These are phyloP conservation scores for Yamadazyma laniorum DNA, from an alignment of 805 yeast species.

Conservation along the genomic window DNA sequence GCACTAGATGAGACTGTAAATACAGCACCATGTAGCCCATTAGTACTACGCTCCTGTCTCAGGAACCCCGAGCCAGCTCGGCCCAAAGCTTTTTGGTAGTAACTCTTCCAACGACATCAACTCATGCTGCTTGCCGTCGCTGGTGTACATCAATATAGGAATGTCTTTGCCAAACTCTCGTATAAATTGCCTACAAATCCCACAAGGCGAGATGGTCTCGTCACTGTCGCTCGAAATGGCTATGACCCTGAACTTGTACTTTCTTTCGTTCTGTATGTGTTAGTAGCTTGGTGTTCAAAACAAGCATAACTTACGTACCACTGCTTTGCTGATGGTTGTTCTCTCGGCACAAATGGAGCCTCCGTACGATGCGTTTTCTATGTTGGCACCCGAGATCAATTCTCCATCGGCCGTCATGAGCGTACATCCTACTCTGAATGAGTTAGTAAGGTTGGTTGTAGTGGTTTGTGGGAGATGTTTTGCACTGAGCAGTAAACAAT, in stretches of 20 bases:
- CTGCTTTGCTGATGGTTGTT: conserved; percentile 33
- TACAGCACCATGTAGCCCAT: too few species aligned
- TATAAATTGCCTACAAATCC: conserved; percentile 87
- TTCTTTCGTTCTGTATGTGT: conserved; percentile 12
- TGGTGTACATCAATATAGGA: conserved; percentile 69
- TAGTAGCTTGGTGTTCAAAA: too few species aligned
- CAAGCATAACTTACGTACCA: conserved; percentile 31
- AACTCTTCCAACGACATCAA: conserved; percentile 53
- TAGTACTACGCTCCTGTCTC: neutral
- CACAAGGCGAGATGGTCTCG: conserved; percentile 80
- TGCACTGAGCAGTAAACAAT: too few species aligned
- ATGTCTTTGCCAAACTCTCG: conserved; percentile 69
- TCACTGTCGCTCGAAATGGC: conserved; percentile 12
- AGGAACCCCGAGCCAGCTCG: conserved; percentile 39
- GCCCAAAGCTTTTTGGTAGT: conserved; percentile 85
- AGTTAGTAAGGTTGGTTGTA: neutral
- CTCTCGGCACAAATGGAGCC: conserved; percentile 44
- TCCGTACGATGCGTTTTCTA: conserved; percentile 91
- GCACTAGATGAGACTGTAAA: too few species aligned
- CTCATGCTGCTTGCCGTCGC: conserved; percentile 44
- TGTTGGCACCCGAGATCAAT: conserved; percentile 72
- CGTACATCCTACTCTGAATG: conserved; percentile 77
- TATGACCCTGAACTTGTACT: conserved; percentile 9
- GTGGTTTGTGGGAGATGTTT: neutral
- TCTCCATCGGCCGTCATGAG: conserved; percentile 52